A percentile compares a stretch with the other conserved stretches of the same genome.
Conservation (phyloP, 805 yeast genomes). For the Saturnispora galanensis region DNA sequence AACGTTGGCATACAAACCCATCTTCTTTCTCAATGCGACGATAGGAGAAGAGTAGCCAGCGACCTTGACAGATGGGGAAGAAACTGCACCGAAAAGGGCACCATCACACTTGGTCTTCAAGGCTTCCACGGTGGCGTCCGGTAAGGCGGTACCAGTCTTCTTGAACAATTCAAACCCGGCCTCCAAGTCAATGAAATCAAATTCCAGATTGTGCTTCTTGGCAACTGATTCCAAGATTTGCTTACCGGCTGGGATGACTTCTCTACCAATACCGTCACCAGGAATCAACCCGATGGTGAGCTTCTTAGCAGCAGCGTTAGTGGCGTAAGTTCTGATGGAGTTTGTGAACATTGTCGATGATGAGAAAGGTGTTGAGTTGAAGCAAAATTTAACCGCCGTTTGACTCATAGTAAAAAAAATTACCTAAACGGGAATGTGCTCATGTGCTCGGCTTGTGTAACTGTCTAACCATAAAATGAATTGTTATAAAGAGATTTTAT, state of each 20-base stretch:
- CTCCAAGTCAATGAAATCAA: conserved; percentile 77
- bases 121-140: conserved; percentile 78
- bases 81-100: conserved; percentile 96
- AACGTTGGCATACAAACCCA: conserved; percentile 93
- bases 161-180: conserved; percentile 95
- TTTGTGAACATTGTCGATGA: conserved; percentile 10
- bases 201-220: conserved; percentile 61
- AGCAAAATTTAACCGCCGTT: too few species aligned
- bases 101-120: conserved; percentile 84
- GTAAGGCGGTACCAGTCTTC: conserved; percentile 91
- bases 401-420: too few species aligned
- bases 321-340: conserved; percentile 24
- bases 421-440: background rate
- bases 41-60: conserved; percentile 97
- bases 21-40: conserved; percentile 93
- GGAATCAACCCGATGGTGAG: conserved; percentile 71
- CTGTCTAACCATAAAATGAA: too few species aligned
- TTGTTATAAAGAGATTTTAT: too few species aligned
- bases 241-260: conserved; percentile 95
- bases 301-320: conserved; percentile 32
- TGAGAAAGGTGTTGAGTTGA: background rate
- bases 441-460: too few species aligned
- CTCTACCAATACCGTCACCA: conserved; percentile 97
- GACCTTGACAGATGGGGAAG: conserved; percentile 88
- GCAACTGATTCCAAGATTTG: conserved; percentile 79